phyloP scores from a whole-genome alignment of 257 asterid genomes.

The Plantago ovata region DNA sequence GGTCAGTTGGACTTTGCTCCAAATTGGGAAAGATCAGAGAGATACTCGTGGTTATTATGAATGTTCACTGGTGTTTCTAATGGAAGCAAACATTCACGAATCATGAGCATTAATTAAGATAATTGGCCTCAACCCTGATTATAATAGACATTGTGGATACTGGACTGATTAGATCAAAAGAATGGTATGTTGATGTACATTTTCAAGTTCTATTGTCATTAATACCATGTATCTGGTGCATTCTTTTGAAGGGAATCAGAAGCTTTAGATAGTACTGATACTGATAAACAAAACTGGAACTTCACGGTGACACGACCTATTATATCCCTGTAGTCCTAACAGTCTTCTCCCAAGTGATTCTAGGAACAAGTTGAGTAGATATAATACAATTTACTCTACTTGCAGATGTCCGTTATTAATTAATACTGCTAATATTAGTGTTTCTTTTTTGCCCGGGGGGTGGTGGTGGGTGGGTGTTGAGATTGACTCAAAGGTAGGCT shows the following conservation, averaged over 20 bases:
- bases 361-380: too few relatives aligned
- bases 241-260: conserved; percentile 4
- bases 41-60: background rate
- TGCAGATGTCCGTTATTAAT: too few relatives aligned
- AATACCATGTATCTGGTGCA: background rate
- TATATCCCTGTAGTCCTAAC: background rate
- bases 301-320: conserved; percentile 6
- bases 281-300: background rate
- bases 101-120: background rate
- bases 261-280: background rate
- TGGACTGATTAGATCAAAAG: too few relatives aligned
- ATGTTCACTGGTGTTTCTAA: conserved; percentile 2
- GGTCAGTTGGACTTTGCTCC: background rate
- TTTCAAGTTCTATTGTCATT: too few relatives aligned
- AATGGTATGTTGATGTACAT: too few relatives aligned
- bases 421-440: too few relatives aligned
- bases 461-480: too few relatives aligned
- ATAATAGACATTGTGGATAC: too few relatives aligned
- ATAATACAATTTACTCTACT: too few relatives aligned
- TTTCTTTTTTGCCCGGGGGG: too few relatives aligned
- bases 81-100: background rate
- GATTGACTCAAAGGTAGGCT: too few relatives aligned
- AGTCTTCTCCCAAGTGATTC: too few relatives aligned
- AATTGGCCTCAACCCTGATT: background rate
- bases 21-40: background rate